Base-by-base conservation (phyloP, 768 basidiomycete species). In the Hygrocybe coccinea region DNA sequence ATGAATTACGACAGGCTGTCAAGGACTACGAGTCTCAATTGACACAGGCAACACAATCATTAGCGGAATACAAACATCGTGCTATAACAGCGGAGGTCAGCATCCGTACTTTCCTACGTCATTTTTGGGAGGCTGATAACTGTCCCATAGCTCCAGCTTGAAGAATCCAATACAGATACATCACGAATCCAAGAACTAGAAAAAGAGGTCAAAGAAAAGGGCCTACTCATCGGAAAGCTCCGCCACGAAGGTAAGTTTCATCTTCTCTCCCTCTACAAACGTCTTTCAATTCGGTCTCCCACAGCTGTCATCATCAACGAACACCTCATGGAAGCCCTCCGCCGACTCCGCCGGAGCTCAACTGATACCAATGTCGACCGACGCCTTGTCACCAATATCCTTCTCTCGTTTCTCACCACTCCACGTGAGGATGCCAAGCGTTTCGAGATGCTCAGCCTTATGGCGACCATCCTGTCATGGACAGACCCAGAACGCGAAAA, bases 241-340 rank as follows among this genome's bases (percentile, higher is more conserved):
- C 82, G 95, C 46, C 95, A 98, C 63, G 95, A 99, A 80, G 84
- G 95, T 94, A 59, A 34, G 74, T 15, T n/a, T 38, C 22, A 12
- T 24, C 24, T 33, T 68, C 45, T 24, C 41, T 47, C 1, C 44
- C 33, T 24, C 19, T 21, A 19, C 29, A 43, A 21, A 22, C 36
- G 50, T 38, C 19, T 19, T 33, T 21, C 45, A 43, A 57, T n/a
- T n/a, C n/a, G n/a, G 52, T 45, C 25, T 54, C 61, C 19, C 59
- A 11, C 60, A 95, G 95, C 89, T 50, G 93, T 99, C 12, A 95
- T 97, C 56, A 85, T 95, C 67, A 98, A 98, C 61, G 97, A 98
- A 66, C 97, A 99, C 64, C 78, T 99, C 10, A 97, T 94, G 64
- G 95, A 98, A 70, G 97, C 97, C 2, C 81, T 99, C n/a, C 90